A percentile compares a stretch with the other conserved stretches of the same genome.
phyloP scores from a whole-genome alignment of 2,329 filamentous ascomycete genomes.

The Epichloe hybrida region DNA sequence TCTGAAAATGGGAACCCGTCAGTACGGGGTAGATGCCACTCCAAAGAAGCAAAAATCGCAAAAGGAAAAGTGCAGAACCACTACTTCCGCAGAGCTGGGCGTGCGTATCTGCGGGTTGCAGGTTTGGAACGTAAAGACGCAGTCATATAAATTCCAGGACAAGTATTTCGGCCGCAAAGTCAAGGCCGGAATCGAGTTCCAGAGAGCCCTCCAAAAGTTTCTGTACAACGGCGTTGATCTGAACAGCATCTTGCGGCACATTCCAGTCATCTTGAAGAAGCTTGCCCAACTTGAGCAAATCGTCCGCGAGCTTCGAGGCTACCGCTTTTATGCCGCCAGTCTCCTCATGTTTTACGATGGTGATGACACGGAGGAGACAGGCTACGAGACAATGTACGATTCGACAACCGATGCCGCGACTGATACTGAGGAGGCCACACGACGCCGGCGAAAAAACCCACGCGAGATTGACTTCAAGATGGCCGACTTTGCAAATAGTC shows the following conservation, averaged over 20 bases:
- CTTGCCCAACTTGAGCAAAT: constrained; percentile 72
- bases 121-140: constrained; percentile 76
- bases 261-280: constrained; percentile 76
- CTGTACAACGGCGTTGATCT: constrained; percentile 81
- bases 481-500: constrained; percentile 95
- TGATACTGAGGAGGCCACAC: constrained; percentile 41
- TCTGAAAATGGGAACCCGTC: constrained; percentile 95
- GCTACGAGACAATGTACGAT: constrained; percentile 39
- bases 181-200: constrained; percentile 78
- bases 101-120: constrained; percentile 93
- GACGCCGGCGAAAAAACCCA: constrained; percentile 33
- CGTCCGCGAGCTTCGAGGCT: constrained; percentile 64
- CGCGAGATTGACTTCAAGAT: constrained; percentile 83
- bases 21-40: constrained; percentile 85
- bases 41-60: constrained; percentile 91
- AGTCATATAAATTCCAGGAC: constrained; percentile 89
- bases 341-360: constrained; percentile 93
- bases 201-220: constrained; percentile 75
- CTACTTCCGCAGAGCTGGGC: constrained; percentile 81
- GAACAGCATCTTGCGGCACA: constrained; percentile 68
- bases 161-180: constrained; percentile 91
- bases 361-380: constrained; percentile 39
- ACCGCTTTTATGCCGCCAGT: constrained; percentile 91
- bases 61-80: constrained; percentile 79
- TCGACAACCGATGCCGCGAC: constrained; percentile 46